phyloP scores from a whole-genome alignment of 148 eudicot genomes.

The Salicornia ramosissima region DNA sequence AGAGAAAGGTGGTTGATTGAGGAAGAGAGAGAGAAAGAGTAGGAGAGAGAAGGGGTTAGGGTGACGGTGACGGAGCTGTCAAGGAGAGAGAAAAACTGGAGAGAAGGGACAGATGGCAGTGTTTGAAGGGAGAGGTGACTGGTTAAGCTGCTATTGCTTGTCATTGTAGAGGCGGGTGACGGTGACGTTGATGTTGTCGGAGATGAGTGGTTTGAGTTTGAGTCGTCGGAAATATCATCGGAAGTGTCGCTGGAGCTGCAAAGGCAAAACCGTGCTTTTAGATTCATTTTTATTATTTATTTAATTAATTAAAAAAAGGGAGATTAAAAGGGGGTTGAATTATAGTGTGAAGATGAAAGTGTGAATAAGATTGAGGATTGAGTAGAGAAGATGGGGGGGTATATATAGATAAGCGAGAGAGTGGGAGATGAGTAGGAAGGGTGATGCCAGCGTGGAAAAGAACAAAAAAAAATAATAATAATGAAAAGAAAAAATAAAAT shows the following conservation, averaged over 20 bases:
- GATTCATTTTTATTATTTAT: slow-evolving; percentile 27
- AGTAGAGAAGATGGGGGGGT: not conserved
- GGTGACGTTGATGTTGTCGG: not conserved
- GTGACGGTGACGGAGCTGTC: slow-evolving; percentile 9
- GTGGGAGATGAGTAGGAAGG: not conserved
- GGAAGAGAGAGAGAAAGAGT: slow-evolving; percentile 28
- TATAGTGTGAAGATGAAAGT: no score
- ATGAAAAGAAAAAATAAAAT: no score
- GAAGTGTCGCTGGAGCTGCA: slow-evolving; percentile 24
- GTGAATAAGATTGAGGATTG: no score
- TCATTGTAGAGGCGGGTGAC: not conserved
- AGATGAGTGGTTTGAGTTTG: not conserved
- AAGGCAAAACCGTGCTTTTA: slow-evolving; percentile 23
- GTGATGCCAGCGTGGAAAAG: slow-evolving; percentile 16
- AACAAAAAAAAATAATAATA: not conserved
- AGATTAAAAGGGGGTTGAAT: no score
- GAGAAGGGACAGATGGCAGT: slow-evolving; percentile 67
- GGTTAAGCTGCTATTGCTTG: slow-evolving; percentile 31
- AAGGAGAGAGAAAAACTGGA: slow-evolving; percentile 43
- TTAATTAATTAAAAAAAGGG: no score
- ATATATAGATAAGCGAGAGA: not conserved
- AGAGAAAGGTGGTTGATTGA: slow-evolving; percentile 28
- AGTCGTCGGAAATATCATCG: not conserved
- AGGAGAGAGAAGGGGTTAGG: slow-evolving; percentile 27
- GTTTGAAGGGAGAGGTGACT: slow-evolving; percentile 53